phyloP scores from a whole-genome alignment of 2,329 filamentous ascomycete species.

The Lachnellula occidentalis region DNA sequence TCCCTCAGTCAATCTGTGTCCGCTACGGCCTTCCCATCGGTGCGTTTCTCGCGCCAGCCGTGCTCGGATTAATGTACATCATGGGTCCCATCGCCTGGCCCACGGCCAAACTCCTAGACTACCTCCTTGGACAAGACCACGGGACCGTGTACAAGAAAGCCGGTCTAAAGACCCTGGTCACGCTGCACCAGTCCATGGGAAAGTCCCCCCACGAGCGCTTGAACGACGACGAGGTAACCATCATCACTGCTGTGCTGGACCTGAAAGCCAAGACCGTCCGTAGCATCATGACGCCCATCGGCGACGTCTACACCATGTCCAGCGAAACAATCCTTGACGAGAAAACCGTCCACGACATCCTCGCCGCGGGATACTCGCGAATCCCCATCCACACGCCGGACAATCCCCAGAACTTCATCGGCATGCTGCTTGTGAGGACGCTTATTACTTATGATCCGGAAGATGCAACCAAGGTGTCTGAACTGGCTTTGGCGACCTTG shows the following conservation, averaged over 20 bases:
- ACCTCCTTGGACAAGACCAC: constrained; percentile 84
- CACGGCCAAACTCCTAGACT: constrained; percentile 88
- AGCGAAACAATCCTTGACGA: constrained; percentile 86
- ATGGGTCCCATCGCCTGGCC: constrained; percentile 86
- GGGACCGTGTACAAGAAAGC: constrained; percentile 96
- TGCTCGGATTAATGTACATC: constrained; percentile 82
- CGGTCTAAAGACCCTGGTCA: constrained; percentile 88
- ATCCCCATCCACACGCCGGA: constrained; percentile 86
- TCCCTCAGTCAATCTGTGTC: constrained; percentile 91
- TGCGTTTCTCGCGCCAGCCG: constrained; percentile 79
- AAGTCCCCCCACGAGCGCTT: constrained; percentile 56
- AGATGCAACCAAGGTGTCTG: constrained; percentile 73
- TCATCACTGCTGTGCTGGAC: constrained; percentile 90
- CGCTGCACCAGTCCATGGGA: constrained; percentile 53
- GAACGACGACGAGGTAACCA: constrained; percentile 93
- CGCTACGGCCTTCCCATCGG: constrained; percentile 91
- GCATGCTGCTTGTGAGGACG: constrained; percentile 94
- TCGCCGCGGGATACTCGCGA: constrained; percentile 85
- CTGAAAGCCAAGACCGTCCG: constrained; percentile 89
- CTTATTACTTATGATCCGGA: constrained; percentile 95
- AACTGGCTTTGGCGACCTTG: constrained; percentile 84
- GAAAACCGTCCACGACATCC: constrained; percentile 82
- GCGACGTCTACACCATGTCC: constrained; percentile 87
- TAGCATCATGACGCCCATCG: constrained; percentile 95
- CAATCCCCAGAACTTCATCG: constrained; percentile 78